Evolutionary conservation across 2,329 filamentous ascomycete species (phyloP).

Genomic region (Fusarium devonianum): DNA sequence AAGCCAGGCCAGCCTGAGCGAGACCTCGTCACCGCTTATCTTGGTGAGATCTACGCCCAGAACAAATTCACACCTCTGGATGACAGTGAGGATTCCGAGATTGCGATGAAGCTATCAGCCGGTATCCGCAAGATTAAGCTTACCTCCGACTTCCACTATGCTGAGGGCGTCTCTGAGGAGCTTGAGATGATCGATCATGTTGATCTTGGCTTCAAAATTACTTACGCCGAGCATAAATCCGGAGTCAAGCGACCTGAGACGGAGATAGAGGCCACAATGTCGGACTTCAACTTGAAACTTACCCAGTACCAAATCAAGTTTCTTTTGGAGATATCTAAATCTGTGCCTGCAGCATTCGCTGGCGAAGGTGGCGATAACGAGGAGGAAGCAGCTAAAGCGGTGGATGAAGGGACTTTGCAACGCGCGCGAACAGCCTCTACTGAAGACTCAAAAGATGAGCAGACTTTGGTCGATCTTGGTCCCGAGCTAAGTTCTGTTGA

Average conservation of each 20-base stretch:
- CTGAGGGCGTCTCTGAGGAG: slow-evolving; percentile 76
- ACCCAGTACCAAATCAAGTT: slow-evolving; percentile 93
- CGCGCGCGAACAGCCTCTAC: slow-evolving; percentile 53
- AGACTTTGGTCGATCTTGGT: slow-evolving; percentile 60
- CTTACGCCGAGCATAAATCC: slow-evolving; percentile 84
- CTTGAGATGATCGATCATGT: slow-evolving; percentile 97
- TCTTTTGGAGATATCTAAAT: slow-evolving; percentile 83
- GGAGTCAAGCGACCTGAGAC: slow-evolving; percentile 84
- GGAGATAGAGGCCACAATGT: slow-evolving; percentile 91
- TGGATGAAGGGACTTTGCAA: slow-evolving; percentile 65
- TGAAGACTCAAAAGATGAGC: slow-evolving; percentile 47
- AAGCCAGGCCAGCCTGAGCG: slow-evolving; percentile 72
- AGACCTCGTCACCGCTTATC: slow-evolving; percentile 88
- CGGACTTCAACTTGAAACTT: slow-evolving; percentile 86
- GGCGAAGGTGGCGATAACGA: slow-evolving; percentile 71
- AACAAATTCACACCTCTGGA: slow-evolving; percentile 90
- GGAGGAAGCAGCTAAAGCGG: slow-evolving; percentile 76
- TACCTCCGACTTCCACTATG: slow-evolving; percentile 88
- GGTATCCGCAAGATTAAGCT: slow-evolving; percentile 92
- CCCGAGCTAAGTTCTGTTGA: slow-evolving; percentile 75
- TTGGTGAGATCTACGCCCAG: slow-evolving; percentile 96
- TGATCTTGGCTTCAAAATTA: slow-evolving; percentile 90
- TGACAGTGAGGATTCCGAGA: slow-evolving; percentile 73
- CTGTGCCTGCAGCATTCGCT: slow-evolving; percentile 86
- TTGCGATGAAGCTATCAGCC: slow-evolving; percentile 87